A percentile compares a stretch with the other conserved stretches of the same genome.
phyloP scores from a whole-genome alignment of 768 basidiomycete species.

The Boletales sp. region DNA sequence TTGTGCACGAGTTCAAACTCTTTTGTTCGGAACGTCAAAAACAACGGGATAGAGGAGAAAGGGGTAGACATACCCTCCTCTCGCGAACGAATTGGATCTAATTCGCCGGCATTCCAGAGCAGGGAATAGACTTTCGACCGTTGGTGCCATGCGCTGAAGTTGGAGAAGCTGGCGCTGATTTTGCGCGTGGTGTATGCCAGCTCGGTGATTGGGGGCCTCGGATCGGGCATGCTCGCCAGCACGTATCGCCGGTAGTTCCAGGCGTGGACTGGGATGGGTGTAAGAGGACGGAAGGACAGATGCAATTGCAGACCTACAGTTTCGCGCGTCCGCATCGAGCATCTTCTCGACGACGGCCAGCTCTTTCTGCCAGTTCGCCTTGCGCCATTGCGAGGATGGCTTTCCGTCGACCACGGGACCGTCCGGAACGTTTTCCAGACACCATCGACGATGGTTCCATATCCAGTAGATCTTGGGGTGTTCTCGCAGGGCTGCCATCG shows the following conservation, averaged over 20 bases:
- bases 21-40: constrained; percentile 29
- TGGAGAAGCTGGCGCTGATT: constrained; percentile 92
- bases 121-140: constrained; percentile 74
- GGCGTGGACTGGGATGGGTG: constrained; percentile 67
- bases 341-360: constrained; percentile 87
- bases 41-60: neutral
- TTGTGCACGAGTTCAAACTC: constrained; percentile 92
- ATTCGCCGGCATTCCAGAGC: constrained; percentile 58
- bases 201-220: constrained; percentile 59
- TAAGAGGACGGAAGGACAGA: neutral
- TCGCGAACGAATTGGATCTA: constrained; percentile 52
- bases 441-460: constrained; percentile 98
- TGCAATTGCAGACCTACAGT: constrained; percentile 66
- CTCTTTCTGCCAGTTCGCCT: constrained; percentile 80
- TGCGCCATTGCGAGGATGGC: constrained; percentile 65
- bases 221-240: constrained; percentile 62
- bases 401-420: constrained; percentile 51
- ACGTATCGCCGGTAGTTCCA: constrained; percentile 95
- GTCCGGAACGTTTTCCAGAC: constrained; percentile 79
- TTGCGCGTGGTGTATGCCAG: constrained; percentile 83
- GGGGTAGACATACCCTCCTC: constrained; percentile 56
- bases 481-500: constrained; percentile 71
- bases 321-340: constrained; percentile 86
- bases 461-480: constrained; percentile 98
- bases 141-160: constrained; percentile 99